phyloP scores from a whole-genome alignment of 2,329 filamentous ascomycete genomes.

The Aspergillus melleus region DNA sequence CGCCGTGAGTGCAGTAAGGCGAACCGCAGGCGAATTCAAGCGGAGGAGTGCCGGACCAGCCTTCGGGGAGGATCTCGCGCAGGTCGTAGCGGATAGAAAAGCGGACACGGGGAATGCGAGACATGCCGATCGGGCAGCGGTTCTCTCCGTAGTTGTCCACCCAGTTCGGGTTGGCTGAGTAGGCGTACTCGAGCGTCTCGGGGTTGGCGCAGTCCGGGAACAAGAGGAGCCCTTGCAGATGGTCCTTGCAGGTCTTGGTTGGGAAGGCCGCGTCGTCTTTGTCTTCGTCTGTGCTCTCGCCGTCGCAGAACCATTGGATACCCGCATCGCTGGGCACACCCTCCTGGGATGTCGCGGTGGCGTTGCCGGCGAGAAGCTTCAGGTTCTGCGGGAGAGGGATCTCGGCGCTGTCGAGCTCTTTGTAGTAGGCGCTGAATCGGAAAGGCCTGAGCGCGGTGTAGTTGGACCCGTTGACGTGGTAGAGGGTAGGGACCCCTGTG shows the following conservation, averaged over 20 bases:
- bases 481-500: conserved; percentile 18
- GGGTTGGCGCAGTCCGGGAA: conserved; percentile 18
- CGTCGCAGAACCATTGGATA: conserved; percentile 18
- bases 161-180: conserved; percentile 9
- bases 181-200: conserved; percentile 12
- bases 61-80: conserved; percentile 13
- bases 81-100: conserved; percentile 20
- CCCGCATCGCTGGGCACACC: conserved; percentile 9
- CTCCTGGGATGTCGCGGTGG: conserved; percentile 10
- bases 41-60: conserved; percentile 15
- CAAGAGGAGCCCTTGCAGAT: conserved; percentile 15
- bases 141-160: conserved; percentile 9
- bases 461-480: conserved; percentile 14
- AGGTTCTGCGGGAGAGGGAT: conserved; percentile 16
- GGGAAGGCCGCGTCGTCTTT: conserved; percentile 13
- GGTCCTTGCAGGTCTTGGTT: conserved; percentile 13
- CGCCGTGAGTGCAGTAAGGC: conserved; percentile 11
- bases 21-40: conserved; percentile 12
- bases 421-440: conserved; percentile 19
- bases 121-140: conserved; percentile 17
- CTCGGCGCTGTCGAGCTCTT: conserved; percentile 9
- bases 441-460: conserved; percentile 14
- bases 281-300: conserved; percentile 1
- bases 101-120: conserved; percentile 14
- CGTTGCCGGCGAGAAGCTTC: conserved; percentile 15